Conservation (phyloP, 768 basidiomycete species). For the Naematelia aurantialba region DNA sequence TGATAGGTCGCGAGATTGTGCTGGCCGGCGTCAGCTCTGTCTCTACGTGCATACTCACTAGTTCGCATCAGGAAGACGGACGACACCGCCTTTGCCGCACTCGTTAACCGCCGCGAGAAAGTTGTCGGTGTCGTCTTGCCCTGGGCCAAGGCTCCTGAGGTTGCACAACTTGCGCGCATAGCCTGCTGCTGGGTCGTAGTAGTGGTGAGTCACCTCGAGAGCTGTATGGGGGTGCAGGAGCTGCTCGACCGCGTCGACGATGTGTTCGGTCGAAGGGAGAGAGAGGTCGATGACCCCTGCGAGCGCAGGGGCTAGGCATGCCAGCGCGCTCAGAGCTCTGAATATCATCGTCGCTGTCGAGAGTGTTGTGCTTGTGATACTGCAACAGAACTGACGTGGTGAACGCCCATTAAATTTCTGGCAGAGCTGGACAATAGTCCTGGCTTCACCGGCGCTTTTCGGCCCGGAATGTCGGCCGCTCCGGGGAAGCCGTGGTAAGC, state of each 20-base stretch:
- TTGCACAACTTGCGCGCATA: conserved; percentile 10
- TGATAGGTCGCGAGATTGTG: conserved; percentile 12
- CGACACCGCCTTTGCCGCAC: conserved; percentile 33
- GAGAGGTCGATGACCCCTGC: conserved; percentile 8
- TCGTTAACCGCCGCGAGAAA: conserved; percentile 28
- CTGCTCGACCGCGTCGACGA: not conserved
- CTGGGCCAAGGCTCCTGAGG: conserved; percentile 12
- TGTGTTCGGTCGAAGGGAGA: not conserved
- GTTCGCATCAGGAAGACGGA: conserved; percentile 44
- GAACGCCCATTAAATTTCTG: too few species aligned
- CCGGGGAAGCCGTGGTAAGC: too few species aligned
- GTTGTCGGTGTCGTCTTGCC: conserved; percentile 37
- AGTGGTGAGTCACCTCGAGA: not conserved
- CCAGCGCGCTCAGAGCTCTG: not conserved
- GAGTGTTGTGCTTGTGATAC: too few species aligned
- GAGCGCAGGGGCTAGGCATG: not conserved
- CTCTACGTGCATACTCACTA: conserved; percentile 48
- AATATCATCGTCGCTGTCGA: not conserved
- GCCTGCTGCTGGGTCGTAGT: conserved; percentile 1
- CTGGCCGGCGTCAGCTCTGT: not conserved
- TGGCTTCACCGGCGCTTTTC: too few species aligned
- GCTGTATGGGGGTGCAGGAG: conserved; percentile 1
- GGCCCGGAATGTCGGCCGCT: too few species aligned
- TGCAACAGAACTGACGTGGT: too few species aligned
- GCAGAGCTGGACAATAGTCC: too few species aligned